Percentiles rank a stretch among this genome's conserved stretches.
phyloP scores from a whole-genome alignment of 148 eudicot genomes.

The Rhododendron molle region DNA sequence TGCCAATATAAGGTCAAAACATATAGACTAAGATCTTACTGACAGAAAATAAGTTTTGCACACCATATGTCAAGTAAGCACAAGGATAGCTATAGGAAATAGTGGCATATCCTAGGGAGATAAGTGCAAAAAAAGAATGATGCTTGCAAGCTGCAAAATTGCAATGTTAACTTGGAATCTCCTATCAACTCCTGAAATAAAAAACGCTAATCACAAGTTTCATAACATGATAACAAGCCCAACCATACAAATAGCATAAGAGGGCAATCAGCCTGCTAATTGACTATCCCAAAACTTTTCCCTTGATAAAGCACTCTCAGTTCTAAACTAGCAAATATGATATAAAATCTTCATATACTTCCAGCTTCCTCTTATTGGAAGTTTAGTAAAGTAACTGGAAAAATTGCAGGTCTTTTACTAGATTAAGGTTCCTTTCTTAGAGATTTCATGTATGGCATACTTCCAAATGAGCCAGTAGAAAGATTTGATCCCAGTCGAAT shows the following conservation, averaged over 20 bases:
- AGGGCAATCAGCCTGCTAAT: background rate
- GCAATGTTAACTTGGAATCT: background rate
- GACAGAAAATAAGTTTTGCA: background rate
- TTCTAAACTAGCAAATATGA: background rate
- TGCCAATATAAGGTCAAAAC: slow-evolving; percentile 12
- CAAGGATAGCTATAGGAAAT: background rate
- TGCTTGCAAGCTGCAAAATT: slow-evolving; percentile 3
- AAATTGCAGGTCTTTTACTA: background rate
- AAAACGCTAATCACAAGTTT: background rate
- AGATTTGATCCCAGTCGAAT: background rate
- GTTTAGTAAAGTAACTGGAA: background rate
- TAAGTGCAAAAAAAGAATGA: background rate
- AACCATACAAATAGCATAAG: background rate
- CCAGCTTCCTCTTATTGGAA: background rate
- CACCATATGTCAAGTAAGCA: background rate
- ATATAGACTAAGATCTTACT: background rate
- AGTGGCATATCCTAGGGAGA: background rate
- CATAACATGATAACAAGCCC: background rate
- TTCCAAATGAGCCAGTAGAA: background rate
- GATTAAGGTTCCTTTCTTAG: background rate
- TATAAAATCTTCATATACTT: background rate
- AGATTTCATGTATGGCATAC: background rate
- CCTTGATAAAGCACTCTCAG: background rate
- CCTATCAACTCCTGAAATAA: slow-evolving; percentile 1
- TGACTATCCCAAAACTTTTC: background rate